These are phyloP conservation scores for Candida berthetii DNA, from an alignment of 805 yeast species.

Conservation along the genomic window DNA sequence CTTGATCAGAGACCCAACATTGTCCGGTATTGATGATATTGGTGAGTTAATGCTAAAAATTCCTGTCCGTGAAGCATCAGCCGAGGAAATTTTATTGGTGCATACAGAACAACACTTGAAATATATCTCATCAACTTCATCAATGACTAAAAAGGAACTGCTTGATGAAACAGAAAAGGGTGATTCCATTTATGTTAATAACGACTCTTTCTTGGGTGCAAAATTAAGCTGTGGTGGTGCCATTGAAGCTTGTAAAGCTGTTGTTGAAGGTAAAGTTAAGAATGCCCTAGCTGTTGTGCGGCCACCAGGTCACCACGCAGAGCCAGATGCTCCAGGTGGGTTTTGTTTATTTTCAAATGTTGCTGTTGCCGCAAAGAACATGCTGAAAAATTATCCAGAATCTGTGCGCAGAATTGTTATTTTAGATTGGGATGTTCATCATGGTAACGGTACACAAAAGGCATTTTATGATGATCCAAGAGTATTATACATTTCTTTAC, in stretches of 20 bases:
- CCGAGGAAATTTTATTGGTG: slow-evolving; percentile 80
- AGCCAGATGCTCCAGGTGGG: slow-evolving; percentile 96
- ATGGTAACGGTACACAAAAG: slow-evolving; percentile 97
- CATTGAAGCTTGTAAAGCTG: slow-evolving; percentile 93
- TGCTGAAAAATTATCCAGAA: slow-evolving; percentile 80
- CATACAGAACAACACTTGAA: slow-evolving; percentile 79
- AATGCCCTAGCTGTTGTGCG: slow-evolving; percentile 92
- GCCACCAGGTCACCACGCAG: slow-evolving; percentile 99
- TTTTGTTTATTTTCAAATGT: slow-evolving; percentile 95
- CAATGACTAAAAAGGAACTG: slow-evolving; percentile 72
- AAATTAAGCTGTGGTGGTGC: slow-evolving; percentile 94
- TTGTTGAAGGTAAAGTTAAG: slow-evolving; percentile 86
- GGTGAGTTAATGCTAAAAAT: slow-evolving; percentile 86
- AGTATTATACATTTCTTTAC: slow-evolving; percentile 86
- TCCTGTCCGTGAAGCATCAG: slow-evolving; percentile 84
- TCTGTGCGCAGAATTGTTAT: slow-evolving; percentile 78
- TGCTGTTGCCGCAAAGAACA: slow-evolving; percentile 91
- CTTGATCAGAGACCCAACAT: slow-evolving; percentile 72
- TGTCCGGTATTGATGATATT: slow-evolving; percentile 57
- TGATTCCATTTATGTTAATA: slow-evolving; percentile 92
- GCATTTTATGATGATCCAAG: slow-evolving; percentile 86
- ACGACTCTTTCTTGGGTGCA: slow-evolving; percentile 83
- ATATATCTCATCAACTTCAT: slow-evolving; percentile 67
- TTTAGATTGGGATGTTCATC: slow-evolving; percentile 98
- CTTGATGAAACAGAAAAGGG: slow-evolving; percentile 83